phyloP scores from a whole-genome alignment of 2,329 filamentous ascomycete species.

The Berkeleyomyces rouxiae region DNA sequence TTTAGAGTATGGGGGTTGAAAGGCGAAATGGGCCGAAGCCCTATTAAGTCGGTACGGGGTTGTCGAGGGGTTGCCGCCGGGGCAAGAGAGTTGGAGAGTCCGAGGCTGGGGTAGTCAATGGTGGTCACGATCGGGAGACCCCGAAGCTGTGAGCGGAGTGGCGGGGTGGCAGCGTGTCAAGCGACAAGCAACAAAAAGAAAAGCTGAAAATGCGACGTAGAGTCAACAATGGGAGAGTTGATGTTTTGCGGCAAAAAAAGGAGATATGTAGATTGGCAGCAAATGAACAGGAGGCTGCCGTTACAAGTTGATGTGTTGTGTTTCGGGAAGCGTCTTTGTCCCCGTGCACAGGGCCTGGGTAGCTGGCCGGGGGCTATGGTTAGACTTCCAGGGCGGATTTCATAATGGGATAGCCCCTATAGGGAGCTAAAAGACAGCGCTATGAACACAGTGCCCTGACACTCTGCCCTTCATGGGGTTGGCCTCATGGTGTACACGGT shows the following conservation, averaged over 20 bases:
- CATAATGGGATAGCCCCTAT: not conserved
- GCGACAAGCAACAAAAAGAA: not conserved
- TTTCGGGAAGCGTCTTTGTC: conserved; percentile 11
- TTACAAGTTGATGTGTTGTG: conserved; percentile 13
- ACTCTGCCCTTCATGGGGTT: not conserved
- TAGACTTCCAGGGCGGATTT: not conserved
- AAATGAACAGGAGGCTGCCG: conserved; percentile 9
- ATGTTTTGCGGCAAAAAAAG: not conserved
- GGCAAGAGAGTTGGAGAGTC: not conserved
- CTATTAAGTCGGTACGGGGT: not conserved
- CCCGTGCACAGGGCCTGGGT: not conserved
- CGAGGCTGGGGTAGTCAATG: not conserved
- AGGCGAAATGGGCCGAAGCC: not conserved
- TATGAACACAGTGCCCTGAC: not conserved
- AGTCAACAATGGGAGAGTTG: not conserved
- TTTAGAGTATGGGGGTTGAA: not conserved
- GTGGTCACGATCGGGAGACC: not conserved
- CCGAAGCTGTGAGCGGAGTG: not conserved
- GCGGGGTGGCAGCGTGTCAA: not conserved
- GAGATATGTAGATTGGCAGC: not conserved
- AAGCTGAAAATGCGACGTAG: not conserved
- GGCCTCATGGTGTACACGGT: too few species aligned
- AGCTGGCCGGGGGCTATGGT: not conserved
- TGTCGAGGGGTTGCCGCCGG: not conserved
- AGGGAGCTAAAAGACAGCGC: not conserved